phyloP scores from a whole-genome alignment of 257 asterid species.

The Leonotis leonurus region DNA sequence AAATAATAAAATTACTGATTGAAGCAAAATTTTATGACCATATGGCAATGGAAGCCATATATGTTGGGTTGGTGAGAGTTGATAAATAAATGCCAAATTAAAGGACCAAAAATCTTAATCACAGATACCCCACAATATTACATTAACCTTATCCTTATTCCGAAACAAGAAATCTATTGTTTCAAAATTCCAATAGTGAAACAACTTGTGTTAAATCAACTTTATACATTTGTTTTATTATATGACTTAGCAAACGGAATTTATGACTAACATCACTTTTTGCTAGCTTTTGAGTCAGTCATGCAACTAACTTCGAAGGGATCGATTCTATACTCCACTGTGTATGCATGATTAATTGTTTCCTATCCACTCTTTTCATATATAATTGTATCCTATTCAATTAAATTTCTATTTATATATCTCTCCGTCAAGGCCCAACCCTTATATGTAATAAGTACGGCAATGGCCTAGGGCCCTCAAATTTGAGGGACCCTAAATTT shows the following conservation, averaged over 20 bases:
- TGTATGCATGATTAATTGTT: too few species aligned
- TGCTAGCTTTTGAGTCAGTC: slow-evolving; percentile 27
- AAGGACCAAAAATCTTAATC: not conserved
- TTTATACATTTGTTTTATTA: not conserved
- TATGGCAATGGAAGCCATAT: not conserved
- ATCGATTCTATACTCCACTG: too few species aligned
- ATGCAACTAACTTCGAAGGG: slow-evolving; percentile 20
- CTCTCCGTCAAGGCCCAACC: too few species aligned
- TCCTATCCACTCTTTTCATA: too few species aligned
- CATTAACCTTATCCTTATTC: slow-evolving; percentile 22
- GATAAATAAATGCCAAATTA: slow-evolving; percentile 13
- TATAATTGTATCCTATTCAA: too few species aligned
- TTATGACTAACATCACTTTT: not conserved
- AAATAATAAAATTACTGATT: not conserved
- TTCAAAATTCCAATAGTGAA: not conserved
- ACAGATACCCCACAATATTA: not conserved
- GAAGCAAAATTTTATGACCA: slow-evolving; percentile 6
- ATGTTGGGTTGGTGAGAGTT: slow-evolving; percentile 25
- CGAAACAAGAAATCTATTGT: not conserved
- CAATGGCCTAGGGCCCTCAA: too few species aligned
- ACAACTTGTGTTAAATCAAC: slow-evolving; percentile 13
- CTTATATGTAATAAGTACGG: too few species aligned
- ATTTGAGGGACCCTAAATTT: too few species aligned
- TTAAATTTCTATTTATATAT: too few species aligned
- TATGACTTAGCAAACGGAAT: not conserved